Base-by-base conservation (phyloP, 2,329 filamentous ascomycete species). In the Colletotrichum cuscutae region DNA sequence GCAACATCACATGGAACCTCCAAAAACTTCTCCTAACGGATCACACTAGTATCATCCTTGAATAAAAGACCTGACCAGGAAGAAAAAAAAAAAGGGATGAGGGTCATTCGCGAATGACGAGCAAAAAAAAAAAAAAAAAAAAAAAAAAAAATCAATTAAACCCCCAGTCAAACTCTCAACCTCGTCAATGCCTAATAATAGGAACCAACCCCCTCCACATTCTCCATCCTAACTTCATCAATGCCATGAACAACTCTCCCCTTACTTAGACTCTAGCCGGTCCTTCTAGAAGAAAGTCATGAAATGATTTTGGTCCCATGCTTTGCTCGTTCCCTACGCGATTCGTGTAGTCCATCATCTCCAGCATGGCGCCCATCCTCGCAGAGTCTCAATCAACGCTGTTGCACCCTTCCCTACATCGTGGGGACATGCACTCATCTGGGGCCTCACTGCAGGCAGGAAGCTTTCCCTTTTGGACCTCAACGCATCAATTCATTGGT, bases 401-500 rank as follows among this genome's bases (percentile, higher is more conserved):
- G 46, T 32, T 32, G 32, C 59, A 22, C 11, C 26, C 35, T 49
- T 37, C 52, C 57, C 37, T 37, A 57, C 19, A 24, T 53, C 11
- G 15, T 24, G 42, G 49, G 28, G 13, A 37, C 35, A 24, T 30
- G 26, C 58, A 63, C 13, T 54, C 62, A 53, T 54, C 22, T 19
- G n/a, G 11, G 26, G 52, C 22, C 28, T 53, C 42, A 32, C 61
- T 35, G 54, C 54, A 60, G 46, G 22, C 1, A n/a, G 32, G 54
- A 9, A n/a, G 11, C 70, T 46, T 70, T 60, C 70, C 70, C 32
- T 42, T 70, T 72, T 70, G n/a, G 52, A 70, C 11, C 65, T 30
- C 13, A 2, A 11, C 59, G 46, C n/a, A 49, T 8, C 42, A 60
- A 19, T 22, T 24, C 13, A 72, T 72, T 70, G 70, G 70, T 24